Conservation (phyloP, 1,139 yeast species). For the Debaryomyces coudertii region DNA sequence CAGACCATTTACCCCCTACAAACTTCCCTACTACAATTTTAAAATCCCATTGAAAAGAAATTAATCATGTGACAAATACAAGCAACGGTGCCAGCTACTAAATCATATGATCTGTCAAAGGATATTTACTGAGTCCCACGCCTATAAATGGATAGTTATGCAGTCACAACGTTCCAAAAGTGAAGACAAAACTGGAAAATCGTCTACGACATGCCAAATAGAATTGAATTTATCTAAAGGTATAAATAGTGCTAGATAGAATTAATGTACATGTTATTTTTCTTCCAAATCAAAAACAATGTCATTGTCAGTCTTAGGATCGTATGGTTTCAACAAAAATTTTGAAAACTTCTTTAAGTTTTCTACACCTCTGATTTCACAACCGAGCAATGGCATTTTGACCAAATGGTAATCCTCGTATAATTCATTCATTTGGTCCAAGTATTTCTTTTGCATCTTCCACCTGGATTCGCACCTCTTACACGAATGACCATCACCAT, state of each 20-base stretch:
- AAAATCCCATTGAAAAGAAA: no score
- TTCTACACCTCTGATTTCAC: slow-evolving; percentile 89
- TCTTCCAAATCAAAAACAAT: slow-evolving; percentile 70
- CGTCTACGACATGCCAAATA: neutral
- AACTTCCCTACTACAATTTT: no score
- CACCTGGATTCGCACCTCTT: slow-evolving; percentile 90
- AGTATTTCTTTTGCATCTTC: slow-evolving; percentile 93
- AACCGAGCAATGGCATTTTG: slow-evolving; percentile 91
- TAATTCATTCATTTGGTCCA: slow-evolving; percentile 91
- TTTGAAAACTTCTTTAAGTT: slow-evolving; percentile 78
- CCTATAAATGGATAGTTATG: no score
- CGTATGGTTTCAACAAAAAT: slow-evolving; percentile 69
- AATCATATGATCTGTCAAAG: neutral
- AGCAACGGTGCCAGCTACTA: no score
- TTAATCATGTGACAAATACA: no score
- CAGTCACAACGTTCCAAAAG: no score
- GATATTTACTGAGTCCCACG: neutral
- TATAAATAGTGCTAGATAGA: slow-evolving; percentile 4
- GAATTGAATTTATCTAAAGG: slow-evolving; percentile 2
- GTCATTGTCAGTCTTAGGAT: slow-evolving; percentile 62
- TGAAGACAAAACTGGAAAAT: neutral
- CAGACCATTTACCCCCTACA: no score
- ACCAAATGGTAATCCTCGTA: slow-evolving; percentile 95
- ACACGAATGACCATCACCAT: slow-evolving; percentile 67
- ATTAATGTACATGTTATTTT: slow-evolving; percentile 25